Evolutionary conservation across 768 basidiomycete species (phyloP), one percentile per base, ranked within the genome.

Genomic region (Cytidiella melzeri): DNA sequence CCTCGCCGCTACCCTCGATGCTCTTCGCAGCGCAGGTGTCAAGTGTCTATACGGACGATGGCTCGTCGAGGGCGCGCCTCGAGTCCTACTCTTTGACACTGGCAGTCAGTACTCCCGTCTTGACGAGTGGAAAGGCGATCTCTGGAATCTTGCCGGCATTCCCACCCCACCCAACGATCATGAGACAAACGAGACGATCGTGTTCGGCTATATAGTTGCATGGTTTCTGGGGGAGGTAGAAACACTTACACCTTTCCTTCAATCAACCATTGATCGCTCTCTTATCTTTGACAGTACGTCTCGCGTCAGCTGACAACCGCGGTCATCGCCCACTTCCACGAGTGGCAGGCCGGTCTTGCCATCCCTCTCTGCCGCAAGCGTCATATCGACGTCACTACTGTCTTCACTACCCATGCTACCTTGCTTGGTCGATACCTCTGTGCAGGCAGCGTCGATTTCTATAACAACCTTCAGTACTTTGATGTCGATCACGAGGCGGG

Each of bases 401-500:
- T 98, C 59, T 98, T 98, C 70, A 98, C 95, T 18, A 98, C 95
- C 26, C 95, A 98, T 65, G 96, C 96, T 9, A 99, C 96, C 7
- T 84, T 99, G 30, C 88, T 99, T 50, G 96, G 96, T 15, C 91
- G 96, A 44, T 99, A 99, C 67, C 86, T 99, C 57, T 99, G 96
- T 60, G 96, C 96, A 1, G 96, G 96, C 52, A 88, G 84, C 41
- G 96, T 97, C 62, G 96, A 99, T 60, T 99, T 99, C 61, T 99
- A 99, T 79, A 99, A 98, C 75, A 97, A 99, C 66, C 76, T 99
- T 18, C 92, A 95, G 66, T 97, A 98, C 74, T 99, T 99, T 66
- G 96, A 99, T 57, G 96, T 98, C 52, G 96, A 99, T 61, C 95
- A 98, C 64, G 96, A 99, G 69, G 96, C 96, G 0, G 96, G 96